Evolutionary conservation across 768 basidiomycete genomes (phyloP), one percentile per base, ranked within the genome.

Genomic region (Tephrocybe sp.): DNA sequence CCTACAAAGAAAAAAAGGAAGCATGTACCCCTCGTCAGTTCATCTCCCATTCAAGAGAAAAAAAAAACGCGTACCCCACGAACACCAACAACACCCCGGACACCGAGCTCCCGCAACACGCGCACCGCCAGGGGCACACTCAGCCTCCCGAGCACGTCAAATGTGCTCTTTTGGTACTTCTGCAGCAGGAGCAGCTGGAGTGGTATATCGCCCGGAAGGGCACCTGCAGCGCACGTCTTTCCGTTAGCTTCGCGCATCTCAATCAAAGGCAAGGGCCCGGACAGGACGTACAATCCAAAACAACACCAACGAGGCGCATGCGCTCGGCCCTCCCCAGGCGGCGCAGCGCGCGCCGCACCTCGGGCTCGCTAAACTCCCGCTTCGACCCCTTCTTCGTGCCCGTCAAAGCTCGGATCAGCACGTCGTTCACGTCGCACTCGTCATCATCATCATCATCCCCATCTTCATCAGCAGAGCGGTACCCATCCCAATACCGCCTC

Each of bases 161-260:
- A 90, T 5, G 90, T 88, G 11, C 88, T 88, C 58, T 78, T 83
- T 30, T 81, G 79, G 58, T 96, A 94, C 66, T 92, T 91, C 66
- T 93, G 83, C 15, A 96, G 79, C 2, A 91, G 80, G 1, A 88
- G 76, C 38, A 95, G 91, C 65, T 93, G 93, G 5, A 90, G 75
- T 10, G 81, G 82, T 26, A 94, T 89, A 59, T 94, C 93, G n/a
- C 26, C 90, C 90, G 0, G 93, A 92, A 56, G 90, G 74, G 67
- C 86, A 83, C 10, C n/a, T n/a, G n/a, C n/a, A n/a, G 87, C 88
- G 88, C 54, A 23, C 9, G 8, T 15, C 39, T 2, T 9, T 41
- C 8, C 20, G n/a, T 41, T 9, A 41, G 40, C 17, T 41, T 23
- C 17, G 5, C 24, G 7, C 28, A 6, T 15, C 34, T 15, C n/a